phyloP scores from a whole-genome alignment of 2,329 filamentous ascomycete species.

The Xylaria sp. region DNA sequence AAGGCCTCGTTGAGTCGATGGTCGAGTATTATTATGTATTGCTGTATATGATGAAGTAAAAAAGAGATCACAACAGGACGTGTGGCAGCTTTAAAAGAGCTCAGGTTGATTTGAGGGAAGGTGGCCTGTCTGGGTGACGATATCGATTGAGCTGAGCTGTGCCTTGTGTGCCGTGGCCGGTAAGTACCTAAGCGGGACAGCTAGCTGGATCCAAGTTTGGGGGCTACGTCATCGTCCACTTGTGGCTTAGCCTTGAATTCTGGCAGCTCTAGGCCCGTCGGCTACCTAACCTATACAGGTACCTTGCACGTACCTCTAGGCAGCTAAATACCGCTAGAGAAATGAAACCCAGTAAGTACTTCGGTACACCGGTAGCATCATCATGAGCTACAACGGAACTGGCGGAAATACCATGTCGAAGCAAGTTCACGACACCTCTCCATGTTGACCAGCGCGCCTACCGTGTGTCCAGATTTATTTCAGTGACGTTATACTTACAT shows the following conservation, averaged over 20 bases:
- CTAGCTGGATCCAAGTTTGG: constrained; percentile 6
- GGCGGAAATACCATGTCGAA: too few species aligned
- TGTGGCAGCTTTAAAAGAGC: constrained; percentile 29
- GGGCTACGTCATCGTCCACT: constrained; percentile 29
- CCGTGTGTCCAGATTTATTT: too few species aligned
- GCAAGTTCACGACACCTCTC: too few species aligned
- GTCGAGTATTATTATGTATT: constrained; percentile 1
- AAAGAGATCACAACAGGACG: constrained; percentile 12
- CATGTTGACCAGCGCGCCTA: too few species aligned
- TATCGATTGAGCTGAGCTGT: constrained; percentile 34
- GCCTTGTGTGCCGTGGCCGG: constrained; percentile 16
- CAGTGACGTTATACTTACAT: too few species aligned
- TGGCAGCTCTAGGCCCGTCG: background rate
- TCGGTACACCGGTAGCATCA: too few species aligned
- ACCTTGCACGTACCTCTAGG: background rate
- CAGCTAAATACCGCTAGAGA: background rate
- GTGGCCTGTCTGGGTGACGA: constrained; percentile 43
- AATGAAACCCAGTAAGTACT: background rate
- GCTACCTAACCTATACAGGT: background rate
- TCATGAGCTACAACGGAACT: too few species aligned
- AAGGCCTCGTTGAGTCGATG: background rate
- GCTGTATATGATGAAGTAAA: background rate
- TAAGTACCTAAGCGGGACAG: constrained; percentile 6
- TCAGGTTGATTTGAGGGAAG: constrained; percentile 35
- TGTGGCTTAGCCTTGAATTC: background rate